phyloP scores from a whole-genome alignment of 139 green algal genomes.

The Picochlorum sp. region DNA sequence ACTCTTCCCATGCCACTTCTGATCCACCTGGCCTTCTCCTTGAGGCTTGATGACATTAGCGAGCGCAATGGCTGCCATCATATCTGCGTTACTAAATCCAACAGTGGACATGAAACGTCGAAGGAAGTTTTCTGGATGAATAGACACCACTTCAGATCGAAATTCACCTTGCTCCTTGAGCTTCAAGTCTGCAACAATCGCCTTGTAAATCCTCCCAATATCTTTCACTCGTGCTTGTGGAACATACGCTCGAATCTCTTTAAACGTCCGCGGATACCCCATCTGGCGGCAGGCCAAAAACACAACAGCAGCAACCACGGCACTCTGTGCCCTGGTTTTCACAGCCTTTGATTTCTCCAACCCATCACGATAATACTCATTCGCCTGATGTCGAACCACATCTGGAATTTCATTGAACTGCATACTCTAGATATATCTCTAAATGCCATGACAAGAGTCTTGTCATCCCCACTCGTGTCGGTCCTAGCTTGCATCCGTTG shows the following conservation, averaged over 20 bases:
- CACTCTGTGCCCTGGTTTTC: constrained; percentile 40
- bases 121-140: constrained; percentile 35
- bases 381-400: constrained; percentile 57
- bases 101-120: constrained; percentile 42
- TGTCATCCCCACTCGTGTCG: constrained; percentile 19
- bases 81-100: constrained; percentile 22
- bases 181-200: constrained; percentile 44
- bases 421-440: constrained; percentile 42
- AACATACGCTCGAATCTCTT: constrained; percentile 67
- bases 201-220: constrained; percentile 52
- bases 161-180: constrained; percentile 28
- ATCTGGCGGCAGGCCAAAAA: constrained; percentile 76
- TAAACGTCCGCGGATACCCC: constrained; percentile 73
- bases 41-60: constrained; percentile 19
- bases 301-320: constrained; percentile 74
- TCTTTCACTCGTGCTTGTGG: constrained; percentile 43
- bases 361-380: constrained; percentile 51
- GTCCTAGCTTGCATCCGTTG: constrained; percentile 20
- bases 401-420: constrained; percentile 45
- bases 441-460: constrained; percentile 35
- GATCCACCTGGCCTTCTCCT: constrained; percentile 8
- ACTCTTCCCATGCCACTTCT: constrained; percentile 55
- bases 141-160: constrained; percentile 23
- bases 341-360: constrained; percentile 46
- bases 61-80: constrained; percentile 17